These are phyloP conservation scores for Sclerotiophoma versabilis DNA, from an alignment of 2,329 filamentous ascomycete genomes.

Conservation along the genomic window DNA sequence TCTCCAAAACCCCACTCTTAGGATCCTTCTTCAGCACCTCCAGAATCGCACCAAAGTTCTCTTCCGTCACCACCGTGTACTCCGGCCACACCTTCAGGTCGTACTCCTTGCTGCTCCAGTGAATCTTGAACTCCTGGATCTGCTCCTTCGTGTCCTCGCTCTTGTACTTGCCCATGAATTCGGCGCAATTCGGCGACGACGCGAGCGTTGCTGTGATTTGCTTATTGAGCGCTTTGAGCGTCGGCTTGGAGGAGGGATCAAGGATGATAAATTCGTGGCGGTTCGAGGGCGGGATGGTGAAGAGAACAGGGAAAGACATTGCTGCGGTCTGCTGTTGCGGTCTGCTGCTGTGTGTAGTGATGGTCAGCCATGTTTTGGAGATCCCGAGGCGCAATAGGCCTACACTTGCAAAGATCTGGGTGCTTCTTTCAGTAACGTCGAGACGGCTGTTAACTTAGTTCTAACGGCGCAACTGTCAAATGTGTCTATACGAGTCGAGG, in stretches of 20 bases:
- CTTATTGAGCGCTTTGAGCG: slow-evolving; percentile 43
- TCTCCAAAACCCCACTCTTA: slow-evolving; percentile 42
- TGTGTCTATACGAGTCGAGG: background rate
- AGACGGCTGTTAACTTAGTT: slow-evolving; percentile 2
- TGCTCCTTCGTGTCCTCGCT: slow-evolving; percentile 26
- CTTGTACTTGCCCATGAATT: slow-evolving; percentile 40
- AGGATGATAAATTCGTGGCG: slow-evolving; percentile 45
- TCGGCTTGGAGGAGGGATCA: slow-evolving; percentile 26
- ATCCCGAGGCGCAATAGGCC: too few relatives aligned
- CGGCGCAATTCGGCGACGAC: slow-evolving; percentile 38
- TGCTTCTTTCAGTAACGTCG: too few relatives aligned
- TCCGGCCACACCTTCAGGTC: slow-evolving; percentile 46
- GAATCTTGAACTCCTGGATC: slow-evolving; percentile 41
- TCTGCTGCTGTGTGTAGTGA: too few relatives aligned
- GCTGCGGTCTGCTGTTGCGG: background rate
- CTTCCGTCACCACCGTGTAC: slow-evolving; percentile 43
- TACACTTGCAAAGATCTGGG: too few relatives aligned
- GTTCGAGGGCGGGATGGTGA: slow-evolving; percentile 43
- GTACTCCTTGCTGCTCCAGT: slow-evolving; percentile 39
- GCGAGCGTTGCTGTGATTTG: slow-evolving; percentile 36
- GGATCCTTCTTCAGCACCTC: slow-evolving; percentile 37
- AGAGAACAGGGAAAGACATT: slow-evolving; percentile 43
- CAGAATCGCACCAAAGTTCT: slow-evolving; percentile 38
- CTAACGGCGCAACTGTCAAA: background rate
- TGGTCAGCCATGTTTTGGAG: too few relatives aligned